A percentile compares a stretch with the other conserved stretches of the same genome.
These are phyloP conservation scores for Moesziomyces antarcticus DNA, from an alignment of 1,284 basidiomycete genomes.

Conservation along the genomic window DNA sequence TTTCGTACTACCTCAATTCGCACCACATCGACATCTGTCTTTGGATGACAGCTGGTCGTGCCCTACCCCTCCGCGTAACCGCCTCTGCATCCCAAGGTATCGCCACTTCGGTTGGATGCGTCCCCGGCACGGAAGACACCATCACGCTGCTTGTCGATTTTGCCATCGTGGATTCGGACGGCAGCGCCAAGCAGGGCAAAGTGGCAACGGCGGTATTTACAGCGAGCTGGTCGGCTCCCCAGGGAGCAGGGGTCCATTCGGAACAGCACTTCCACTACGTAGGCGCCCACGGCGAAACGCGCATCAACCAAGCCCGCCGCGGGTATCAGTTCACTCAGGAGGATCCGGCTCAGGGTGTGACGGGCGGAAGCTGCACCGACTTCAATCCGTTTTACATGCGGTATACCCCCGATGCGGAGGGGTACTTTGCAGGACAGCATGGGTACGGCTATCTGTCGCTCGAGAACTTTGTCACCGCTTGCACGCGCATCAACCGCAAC, in stretches of 20 bases:
- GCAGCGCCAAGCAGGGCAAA: slow-evolving; percentile 71
- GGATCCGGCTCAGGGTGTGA: slow-evolving; percentile 81
- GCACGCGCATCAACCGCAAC: slow-evolving; percentile 76
- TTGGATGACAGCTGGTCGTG: slow-evolving; percentile 78
- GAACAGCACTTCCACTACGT: slow-evolving; percentile 82
- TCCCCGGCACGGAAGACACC: slow-evolving; percentile 87
- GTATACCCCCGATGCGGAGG: slow-evolving; percentile 88
- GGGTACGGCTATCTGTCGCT: slow-evolving; percentile 90
- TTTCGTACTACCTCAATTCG: slow-evolving; percentile 85
- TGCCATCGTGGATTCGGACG: slow-evolving; percentile 77
- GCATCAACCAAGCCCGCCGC: slow-evolving; percentile 89
- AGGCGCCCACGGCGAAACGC: slow-evolving; percentile 79
- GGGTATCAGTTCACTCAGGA: slow-evolving; percentile 88
- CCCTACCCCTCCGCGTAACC: slow-evolving; percentile 80
- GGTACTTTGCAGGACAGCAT: slow-evolving; percentile 90
- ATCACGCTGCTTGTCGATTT: slow-evolving; percentile 94
- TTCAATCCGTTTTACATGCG: slow-evolving; percentile 96
- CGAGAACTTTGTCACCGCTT: slow-evolving; percentile 83
- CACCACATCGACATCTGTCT: slow-evolving; percentile 81
- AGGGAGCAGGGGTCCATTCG: slow-evolving; percentile 75
- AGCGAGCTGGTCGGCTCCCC: slow-evolving; percentile 72
- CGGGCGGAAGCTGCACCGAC: slow-evolving; percentile 56
- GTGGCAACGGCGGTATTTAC: slow-evolving; percentile 86
- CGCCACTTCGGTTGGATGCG: slow-evolving; percentile 86
- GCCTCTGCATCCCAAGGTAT: slow-evolving; percentile 89